Evolutionary conservation across 768 basidiomycete genomes (phyloP).

Genomic region (Thelephora aurantiotincta): DNA sequence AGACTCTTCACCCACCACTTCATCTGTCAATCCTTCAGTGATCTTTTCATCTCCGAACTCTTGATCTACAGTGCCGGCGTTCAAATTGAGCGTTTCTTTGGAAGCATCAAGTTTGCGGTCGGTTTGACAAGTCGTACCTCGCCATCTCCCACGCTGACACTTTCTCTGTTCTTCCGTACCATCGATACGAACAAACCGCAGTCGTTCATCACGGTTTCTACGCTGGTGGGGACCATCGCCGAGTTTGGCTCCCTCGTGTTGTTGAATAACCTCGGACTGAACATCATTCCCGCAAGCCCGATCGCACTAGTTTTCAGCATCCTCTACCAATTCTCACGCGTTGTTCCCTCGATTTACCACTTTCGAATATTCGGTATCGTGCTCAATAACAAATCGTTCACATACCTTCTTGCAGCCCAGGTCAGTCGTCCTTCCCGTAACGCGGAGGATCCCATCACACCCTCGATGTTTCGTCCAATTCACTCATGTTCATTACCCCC

Average conservation of each 20-base stretch:
- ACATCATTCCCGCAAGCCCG: slow-evolving; percentile 65
- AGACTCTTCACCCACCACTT: slow-evolving; percentile 60
- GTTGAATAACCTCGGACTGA: slow-evolving; percentile 47
- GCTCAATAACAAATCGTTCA: slow-evolving; percentile 63
- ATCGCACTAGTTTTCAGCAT: slow-evolving; percentile 66
- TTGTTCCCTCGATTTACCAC: slow-evolving; percentile 63
- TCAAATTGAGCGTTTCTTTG: slow-evolving; percentile 74
- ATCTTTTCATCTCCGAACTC: slow-evolving; percentile 65
- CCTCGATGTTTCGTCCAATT: background rate
- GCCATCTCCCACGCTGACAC: background rate
- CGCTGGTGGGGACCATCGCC: slow-evolving; percentile 48
- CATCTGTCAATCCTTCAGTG: slow-evolving; percentile 74
- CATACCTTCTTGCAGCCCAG: slow-evolving; percentile 59
- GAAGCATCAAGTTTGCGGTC: slow-evolving; percentile 79
- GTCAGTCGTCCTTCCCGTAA: slow-evolving; percentile 23
- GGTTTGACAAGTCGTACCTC: slow-evolving; percentile 14
- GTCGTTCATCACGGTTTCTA: slow-evolving; percentile 68
- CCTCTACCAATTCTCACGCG: slow-evolving; percentile 69
- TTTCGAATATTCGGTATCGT: slow-evolving; percentile 65
- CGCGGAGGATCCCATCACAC: background rate
- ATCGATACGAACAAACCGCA: slow-evolving; percentile 15
- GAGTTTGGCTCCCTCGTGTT: slow-evolving; percentile 54
- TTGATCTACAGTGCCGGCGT: slow-evolving; percentile 59
- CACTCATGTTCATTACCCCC: slow-evolving; percentile 4
- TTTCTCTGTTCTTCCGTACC: background rate